Evolutionary conservation across 1,284 basidiomycete species (phyloP).

Genomic region (Sporisorium scitamineum): DNA sequence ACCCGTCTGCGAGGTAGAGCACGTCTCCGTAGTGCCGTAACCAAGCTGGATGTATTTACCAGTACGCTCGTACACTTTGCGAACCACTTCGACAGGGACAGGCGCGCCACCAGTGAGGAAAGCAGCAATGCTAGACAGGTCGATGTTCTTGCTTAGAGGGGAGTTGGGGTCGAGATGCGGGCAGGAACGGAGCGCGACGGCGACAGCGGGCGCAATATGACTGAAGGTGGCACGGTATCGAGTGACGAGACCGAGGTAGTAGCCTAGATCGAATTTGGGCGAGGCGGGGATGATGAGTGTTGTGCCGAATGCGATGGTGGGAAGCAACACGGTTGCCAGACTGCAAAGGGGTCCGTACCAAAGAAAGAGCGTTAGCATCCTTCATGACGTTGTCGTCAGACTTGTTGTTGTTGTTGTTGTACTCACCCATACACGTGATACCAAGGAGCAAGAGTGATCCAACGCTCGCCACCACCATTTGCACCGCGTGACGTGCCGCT

Average conservation of each 20-base stretch:
- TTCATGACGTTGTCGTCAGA: no score
- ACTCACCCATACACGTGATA: slow-evolving; percentile 66
- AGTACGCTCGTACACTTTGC: slow-evolving; percentile 67
- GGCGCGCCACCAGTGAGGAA: slow-evolving; percentile 70
- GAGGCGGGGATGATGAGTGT: slow-evolving; percentile 65
- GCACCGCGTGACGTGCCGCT: slow-evolving; percentile 27
- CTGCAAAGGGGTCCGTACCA: slow-evolving; percentile 7
- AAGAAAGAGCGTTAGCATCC: background rate
- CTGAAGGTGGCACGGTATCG: slow-evolving; percentile 68
- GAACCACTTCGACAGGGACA: slow-evolving; percentile 67
- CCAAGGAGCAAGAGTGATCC: slow-evolving; percentile 69
- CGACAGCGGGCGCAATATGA: slow-evolving; percentile 71
- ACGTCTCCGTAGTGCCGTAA: slow-evolving; percentile 57
- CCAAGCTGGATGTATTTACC: slow-evolving; percentile 68
- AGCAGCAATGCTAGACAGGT: slow-evolving; percentile 67
- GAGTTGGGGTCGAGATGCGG: slow-evolving; percentile 53
- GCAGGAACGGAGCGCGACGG: slow-evolving; percentile 68
- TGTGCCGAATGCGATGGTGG: slow-evolving; percentile 66
- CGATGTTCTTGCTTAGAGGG: slow-evolving; percentile 52
- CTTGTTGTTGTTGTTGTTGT: no score
- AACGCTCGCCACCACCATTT: slow-evolving; percentile 55
- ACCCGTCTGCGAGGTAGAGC: slow-evolving; percentile 39
- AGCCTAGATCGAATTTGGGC: slow-evolving; percentile 66
- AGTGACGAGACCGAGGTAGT: slow-evolving; percentile 67
- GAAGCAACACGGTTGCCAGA: slow-evolving; percentile 64